These are phyloP conservation scores for Phytophthora pinifolia DNA, from an alignment of 352 stramenopile species.

Conservation along the genomic window DNA sequence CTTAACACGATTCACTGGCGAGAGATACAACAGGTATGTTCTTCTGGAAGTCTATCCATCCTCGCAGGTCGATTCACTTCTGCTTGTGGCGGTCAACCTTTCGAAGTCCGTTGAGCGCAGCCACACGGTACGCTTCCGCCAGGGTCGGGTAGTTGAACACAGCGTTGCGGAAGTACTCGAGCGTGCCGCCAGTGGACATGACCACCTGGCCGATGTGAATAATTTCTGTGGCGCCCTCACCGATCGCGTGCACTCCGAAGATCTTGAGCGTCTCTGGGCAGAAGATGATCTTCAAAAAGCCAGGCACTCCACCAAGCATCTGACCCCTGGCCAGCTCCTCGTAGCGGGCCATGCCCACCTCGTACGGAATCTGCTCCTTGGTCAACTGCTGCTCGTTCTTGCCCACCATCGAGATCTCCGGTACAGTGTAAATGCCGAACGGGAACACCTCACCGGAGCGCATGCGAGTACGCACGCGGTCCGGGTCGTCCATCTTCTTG, in stretches of 20 bases:
- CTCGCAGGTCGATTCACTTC: conserved; percentile 7
- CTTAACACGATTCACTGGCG: too few species aligned
- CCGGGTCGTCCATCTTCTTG: conserved; percentile 60
- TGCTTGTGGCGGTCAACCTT: conserved; percentile 58
- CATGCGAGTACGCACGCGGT: conserved; percentile 78
- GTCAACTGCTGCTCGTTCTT: conserved; percentile 90
- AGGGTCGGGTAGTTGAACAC: conserved; percentile 94
- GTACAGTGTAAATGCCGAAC: conserved; percentile 89
- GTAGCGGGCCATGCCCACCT: conserved; percentile 78
- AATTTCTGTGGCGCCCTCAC: conserved; percentile 87
- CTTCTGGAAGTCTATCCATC: conserved; percentile 15
- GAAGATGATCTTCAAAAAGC: conserved; percentile 89
- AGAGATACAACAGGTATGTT: too few species aligned
- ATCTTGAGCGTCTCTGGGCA: conserved; percentile 73
- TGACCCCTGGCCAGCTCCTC: conserved; percentile 85
- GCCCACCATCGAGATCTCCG: conserved; percentile 89
- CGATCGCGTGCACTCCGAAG: conserved; percentile 82
- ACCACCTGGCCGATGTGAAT: conserved; percentile 90
- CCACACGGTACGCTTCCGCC: conserved; percentile 84
- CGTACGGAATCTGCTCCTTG: conserved; percentile 70
- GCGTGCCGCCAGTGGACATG: conserved; percentile 79
- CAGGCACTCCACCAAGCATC: conserved; percentile 79
- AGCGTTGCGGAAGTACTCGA: conserved; percentile 90
- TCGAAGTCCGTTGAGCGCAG: conserved; percentile 70
- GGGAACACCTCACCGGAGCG: conserved; percentile 85